Evolutionary conservation across 164 flowering plant genomes (phyloP).

Genomic region (Aristolochia californica): DNA sequence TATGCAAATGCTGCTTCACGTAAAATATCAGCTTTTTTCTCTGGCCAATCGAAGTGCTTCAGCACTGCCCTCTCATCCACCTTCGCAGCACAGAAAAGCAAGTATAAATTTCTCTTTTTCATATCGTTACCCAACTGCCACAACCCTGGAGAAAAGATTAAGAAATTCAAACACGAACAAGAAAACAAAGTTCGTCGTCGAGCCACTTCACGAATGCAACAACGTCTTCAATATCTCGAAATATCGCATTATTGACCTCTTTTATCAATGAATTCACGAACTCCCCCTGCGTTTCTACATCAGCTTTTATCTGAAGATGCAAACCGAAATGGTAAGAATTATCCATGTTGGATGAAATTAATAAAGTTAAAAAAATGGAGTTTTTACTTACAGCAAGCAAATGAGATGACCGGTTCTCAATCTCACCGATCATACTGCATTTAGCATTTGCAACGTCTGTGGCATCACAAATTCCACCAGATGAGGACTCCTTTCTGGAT

Average conservation of each 20-base stretch:
- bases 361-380: neutral
- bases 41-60: slow-evolving; percentile 97
- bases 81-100: slow-evolving; percentile 24
- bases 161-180: slow-evolving; percentile 38
- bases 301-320: slow-evolving; percentile 66
- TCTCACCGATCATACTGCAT: slow-evolving; percentile 92
- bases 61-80: slow-evolving; percentile 97
- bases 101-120: neutral
- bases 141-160: neutral
- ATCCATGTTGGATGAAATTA: neutral
- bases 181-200: slow-evolving; percentile 90
- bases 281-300: slow-evolving; percentile 92
- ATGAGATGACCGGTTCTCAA: slow-evolving; percentile 83
- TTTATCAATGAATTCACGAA: slow-evolving; percentile 72
- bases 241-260: slow-evolving; percentile 77
- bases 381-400: slow-evolving; percentile 76
- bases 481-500: slow-evolving; percentile 57
- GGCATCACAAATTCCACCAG: slow-evolving; percentile 43
- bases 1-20: slow-evolving; percentile 93
- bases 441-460: slow-evolving; percentile 58
- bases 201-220: slow-evolving; percentile 96
- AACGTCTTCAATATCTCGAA: slow-evolving; percentile 68
- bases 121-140: neutral
- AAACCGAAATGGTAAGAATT: neutral
- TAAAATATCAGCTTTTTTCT: slow-evolving; percentile 83